Percentiles rank a stretch among this genome's conserved stretches.
phyloP scores from a whole-genome alignment of 495 filamentous ascomycete species.

The Oidiodendron maius region DNA sequence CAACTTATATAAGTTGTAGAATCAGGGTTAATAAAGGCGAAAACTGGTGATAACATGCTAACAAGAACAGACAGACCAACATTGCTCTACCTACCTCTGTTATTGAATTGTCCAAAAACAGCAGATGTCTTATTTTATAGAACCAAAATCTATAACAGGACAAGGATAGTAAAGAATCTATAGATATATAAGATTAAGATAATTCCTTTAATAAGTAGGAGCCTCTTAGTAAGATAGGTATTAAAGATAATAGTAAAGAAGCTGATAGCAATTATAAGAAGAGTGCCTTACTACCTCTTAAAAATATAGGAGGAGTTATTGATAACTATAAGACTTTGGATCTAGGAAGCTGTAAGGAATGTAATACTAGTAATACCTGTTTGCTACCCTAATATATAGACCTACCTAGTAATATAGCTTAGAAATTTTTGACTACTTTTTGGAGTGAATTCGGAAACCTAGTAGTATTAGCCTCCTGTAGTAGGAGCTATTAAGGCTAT shows the following conservation, averaged over 20 bases:
- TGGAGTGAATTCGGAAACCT: conserved; percentile 41
- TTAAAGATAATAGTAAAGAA: conserved; percentile 29
- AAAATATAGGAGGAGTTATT: conserved; percentile 30
- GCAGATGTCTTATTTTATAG: conserved; percentile 23
- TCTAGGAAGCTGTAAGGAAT: conserved; percentile 35
- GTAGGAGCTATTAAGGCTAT: conserved; percentile 28
- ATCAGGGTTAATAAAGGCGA: no score
- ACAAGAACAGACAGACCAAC: conserved; percentile 37
- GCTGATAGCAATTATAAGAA: conserved; percentile 34
- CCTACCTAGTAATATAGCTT: conserved; percentile 47
- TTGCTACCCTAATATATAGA: conserved; percentile 44
- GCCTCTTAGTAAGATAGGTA: conserved; percentile 29
- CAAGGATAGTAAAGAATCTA: conserved; percentile 42
- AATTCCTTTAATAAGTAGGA: conserved; percentile 35
- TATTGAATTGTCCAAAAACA: conserved; percentile 38
- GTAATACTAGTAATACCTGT: conserved; percentile 26
- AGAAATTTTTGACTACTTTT: conserved; percentile 33
- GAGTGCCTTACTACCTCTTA: conserved; percentile 36
- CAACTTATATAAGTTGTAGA: no score
- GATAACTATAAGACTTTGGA: conserved; percentile 36
- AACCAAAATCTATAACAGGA: conserved; percentile 30
- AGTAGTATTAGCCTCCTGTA: no score
- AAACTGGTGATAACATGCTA: no score
- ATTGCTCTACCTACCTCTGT: conserved; percentile 31
- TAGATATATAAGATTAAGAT: conserved; percentile 36